These are phyloP conservation scores for Nemania bipapillata DNA, from an alignment of 2,329 filamentous ascomycete genomes.

Conservation along the genomic window DNA sequence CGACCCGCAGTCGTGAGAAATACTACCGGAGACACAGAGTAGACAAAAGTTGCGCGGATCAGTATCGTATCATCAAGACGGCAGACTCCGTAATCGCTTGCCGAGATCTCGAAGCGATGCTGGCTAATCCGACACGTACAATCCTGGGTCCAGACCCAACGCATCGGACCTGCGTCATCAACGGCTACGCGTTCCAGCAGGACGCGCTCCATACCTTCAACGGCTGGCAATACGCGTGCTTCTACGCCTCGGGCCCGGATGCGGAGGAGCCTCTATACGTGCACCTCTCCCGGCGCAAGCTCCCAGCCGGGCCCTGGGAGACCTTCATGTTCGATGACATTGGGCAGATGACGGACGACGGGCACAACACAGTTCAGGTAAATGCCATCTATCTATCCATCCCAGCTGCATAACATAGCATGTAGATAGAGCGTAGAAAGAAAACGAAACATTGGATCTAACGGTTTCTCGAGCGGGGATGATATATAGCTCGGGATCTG, in stretches of 20 bases:
- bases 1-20: not conserved
- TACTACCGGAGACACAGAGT: not conserved
- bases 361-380: constrained; percentile 64
- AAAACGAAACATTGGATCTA: constrained; percentile 8
- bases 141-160: constrained; percentile 53
- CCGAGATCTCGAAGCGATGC: constrained; percentile 35
- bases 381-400: no score
- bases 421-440: not conserved
- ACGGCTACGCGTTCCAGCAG: constrained; percentile 63
- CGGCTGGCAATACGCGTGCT: constrained; percentile 62
- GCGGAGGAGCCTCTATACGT: constrained; percentile 55
- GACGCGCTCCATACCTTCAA: constrained; percentile 59
- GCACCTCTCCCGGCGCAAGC: constrained; percentile 58
- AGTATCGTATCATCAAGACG: not conserved
- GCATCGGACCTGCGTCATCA: constrained; percentile 54
- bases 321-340: constrained; percentile 62
- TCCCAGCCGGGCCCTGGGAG: constrained; percentile 58
- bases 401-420: no score
- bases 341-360: constrained; percentile 61
- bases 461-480: constrained; percentile 18
- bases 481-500: constrained; percentile 59
- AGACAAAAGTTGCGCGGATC: not conserved
- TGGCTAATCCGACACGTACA: constrained; percentile 50
- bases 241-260: constrained; percentile 52
- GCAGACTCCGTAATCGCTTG: not conserved